Conservation (phyloP, 2,329 filamentous ascomycete genomes). For the Apiospora phragmitis region DNA sequence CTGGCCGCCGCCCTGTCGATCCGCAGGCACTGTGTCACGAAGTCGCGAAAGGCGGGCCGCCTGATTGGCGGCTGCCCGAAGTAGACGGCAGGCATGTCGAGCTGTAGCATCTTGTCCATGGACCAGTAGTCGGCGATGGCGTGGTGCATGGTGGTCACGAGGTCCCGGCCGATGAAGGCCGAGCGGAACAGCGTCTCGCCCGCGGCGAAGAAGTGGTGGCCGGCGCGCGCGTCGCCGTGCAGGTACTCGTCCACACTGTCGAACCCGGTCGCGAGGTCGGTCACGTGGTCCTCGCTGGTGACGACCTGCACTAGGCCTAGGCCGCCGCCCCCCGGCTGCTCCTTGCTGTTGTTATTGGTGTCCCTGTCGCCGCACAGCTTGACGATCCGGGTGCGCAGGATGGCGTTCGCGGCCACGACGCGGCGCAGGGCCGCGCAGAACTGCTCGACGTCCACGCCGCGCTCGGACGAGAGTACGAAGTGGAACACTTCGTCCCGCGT, state of each 20-base stretch:
- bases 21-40: slow-evolving; percentile 12
- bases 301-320: slow-evolving; percentile 17
- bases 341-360: no score
- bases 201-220: neutral
- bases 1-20: slow-evolving; percentile 13
- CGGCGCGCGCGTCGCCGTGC: neutral
- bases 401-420: slow-evolving; percentile 14
- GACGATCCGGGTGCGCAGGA: slow-evolving; percentile 17
- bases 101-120: slow-evolving; percentile 8
- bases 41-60: slow-evolving; percentile 16
- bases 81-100: slow-evolving; percentile 13
- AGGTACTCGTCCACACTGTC: slow-evolving; percentile 12
- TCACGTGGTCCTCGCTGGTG: slow-evolving; percentile 14
- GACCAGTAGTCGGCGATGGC: slow-evolving; percentile 14
- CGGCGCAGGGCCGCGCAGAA: slow-evolving; percentile 14
- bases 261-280: slow-evolving; percentile 7
- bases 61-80: neutral
- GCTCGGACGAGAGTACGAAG: slow-evolving; percentile 8
- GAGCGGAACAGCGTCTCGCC: slow-evolving; percentile 1
- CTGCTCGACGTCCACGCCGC: slow-evolving; percentile 9
- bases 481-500: slow-evolving; percentile 10
- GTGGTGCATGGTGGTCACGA: slow-evolving; percentile 18
- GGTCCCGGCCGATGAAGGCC: slow-evolving; percentile 11
- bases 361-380: slow-evolving; percentile 12
- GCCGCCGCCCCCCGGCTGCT: no score